phyloP scores from a whole-genome alignment of 1,284 basidiomycete species.

The Papiliotrema terrestris region DNA sequence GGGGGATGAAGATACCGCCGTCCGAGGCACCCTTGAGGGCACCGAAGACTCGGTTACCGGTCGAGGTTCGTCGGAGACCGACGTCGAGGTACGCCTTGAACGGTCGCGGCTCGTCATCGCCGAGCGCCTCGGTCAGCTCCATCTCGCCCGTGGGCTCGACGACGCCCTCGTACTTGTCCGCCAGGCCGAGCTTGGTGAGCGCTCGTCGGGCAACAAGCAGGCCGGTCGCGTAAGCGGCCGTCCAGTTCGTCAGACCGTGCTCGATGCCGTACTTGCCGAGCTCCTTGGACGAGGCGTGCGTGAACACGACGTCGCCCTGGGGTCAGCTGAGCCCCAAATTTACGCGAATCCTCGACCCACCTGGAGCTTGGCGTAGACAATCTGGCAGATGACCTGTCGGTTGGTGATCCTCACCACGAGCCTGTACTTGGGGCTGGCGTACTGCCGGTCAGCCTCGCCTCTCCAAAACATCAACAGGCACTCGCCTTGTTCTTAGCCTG shows the following conservation, averaged over 20 bases:
- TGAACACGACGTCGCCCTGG: conserved; percentile 84
- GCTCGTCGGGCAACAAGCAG: conserved; percentile 93
- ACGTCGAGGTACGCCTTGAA: conserved; percentile 99
- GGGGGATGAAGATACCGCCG: conserved; percentile 96
- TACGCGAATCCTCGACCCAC: conserved; percentile 7
- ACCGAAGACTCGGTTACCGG: conserved; percentile 96
- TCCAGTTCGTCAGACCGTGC: conserved; percentile 98
- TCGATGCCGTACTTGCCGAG: conserved; percentile 95
- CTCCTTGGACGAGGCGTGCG: conserved; percentile 83
- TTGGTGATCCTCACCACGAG: conserved; percentile 98
- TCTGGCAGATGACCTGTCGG: conserved; percentile 85
- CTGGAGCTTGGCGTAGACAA: conserved; percentile 94
- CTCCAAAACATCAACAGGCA: conserved; percentile 74
- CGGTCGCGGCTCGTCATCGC: conserved; percentile 91
- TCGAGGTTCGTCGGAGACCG: conserved; percentile 96
- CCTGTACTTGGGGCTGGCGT: conserved; percentile 64
- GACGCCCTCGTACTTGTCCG: conserved; percentile 98
- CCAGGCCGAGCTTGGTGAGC: conserved; percentile 89
- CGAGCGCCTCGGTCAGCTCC: conserved; percentile 70
- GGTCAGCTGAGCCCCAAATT: conserved; percentile 1
- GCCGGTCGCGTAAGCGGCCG: conserved; percentile 97
- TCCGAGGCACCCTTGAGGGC: conserved; percentile 99
- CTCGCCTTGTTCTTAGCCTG: conserved; percentile 99
- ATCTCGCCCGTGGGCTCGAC: conserved; percentile 87
- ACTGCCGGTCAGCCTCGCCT: background rate